phyloP scores from a whole-genome alignment of 306 rosid species.

The Vigna mungo region DNA sequence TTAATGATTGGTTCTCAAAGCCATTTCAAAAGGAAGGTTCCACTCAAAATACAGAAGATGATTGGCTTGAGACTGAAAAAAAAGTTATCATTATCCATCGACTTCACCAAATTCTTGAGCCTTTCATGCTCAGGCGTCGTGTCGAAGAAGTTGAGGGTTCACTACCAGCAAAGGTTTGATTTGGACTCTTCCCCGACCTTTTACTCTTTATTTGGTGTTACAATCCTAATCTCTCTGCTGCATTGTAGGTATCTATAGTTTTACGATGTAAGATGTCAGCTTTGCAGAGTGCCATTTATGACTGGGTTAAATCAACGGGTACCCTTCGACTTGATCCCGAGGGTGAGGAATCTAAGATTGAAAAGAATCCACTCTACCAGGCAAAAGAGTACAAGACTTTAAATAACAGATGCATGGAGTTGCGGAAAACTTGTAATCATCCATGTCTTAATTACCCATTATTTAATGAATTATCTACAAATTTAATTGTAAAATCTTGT shows the following conservation, averaged over 20 bases:
- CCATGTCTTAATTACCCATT: slow-evolving; percentile 89
- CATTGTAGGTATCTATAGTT: slow-evolving; percentile 84
- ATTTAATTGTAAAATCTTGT: slow-evolving; percentile 80
- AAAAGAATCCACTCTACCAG: slow-evolving; percentile 76
- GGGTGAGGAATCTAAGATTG: slow-evolving; percentile 74
- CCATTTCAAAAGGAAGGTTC: slow-evolving; percentile 95
- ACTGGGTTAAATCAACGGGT: slow-evolving; percentile 96
- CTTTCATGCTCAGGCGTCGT: slow-evolving; percentile 99
- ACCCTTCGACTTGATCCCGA: slow-evolving; percentile 97
- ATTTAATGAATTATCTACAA: slow-evolving; percentile 68
- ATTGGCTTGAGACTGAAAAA: slow-evolving; percentile 99
- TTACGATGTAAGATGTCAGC: slow-evolving; percentile 93
- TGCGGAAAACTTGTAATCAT: slow-evolving; percentile 96
- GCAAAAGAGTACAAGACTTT: slow-evolving; percentile 82
- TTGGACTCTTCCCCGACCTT: slow-evolving; percentile 35
- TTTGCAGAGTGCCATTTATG: slow-evolving; percentile 90
- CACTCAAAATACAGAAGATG: slow-evolving; percentile 82
- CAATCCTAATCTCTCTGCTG: slow-evolving; percentile 47
- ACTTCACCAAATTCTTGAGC: slow-evolving; percentile 99
- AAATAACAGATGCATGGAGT: slow-evolving; percentile 97
- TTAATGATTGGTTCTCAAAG: slow-evolving; percentile 98
- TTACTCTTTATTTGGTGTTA: slow-evolving; percentile 26
- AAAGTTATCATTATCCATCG: slow-evolving; percentile 95
- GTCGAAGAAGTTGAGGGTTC: slow-evolving; percentile 99
- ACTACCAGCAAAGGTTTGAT: slow-evolving; percentile 86